Evolutionary conservation across 2,329 filamentous ascomycete species (phyloP), one percentile per base, ranked within the genome.

Genomic region (Helotiales sp.): DNA sequence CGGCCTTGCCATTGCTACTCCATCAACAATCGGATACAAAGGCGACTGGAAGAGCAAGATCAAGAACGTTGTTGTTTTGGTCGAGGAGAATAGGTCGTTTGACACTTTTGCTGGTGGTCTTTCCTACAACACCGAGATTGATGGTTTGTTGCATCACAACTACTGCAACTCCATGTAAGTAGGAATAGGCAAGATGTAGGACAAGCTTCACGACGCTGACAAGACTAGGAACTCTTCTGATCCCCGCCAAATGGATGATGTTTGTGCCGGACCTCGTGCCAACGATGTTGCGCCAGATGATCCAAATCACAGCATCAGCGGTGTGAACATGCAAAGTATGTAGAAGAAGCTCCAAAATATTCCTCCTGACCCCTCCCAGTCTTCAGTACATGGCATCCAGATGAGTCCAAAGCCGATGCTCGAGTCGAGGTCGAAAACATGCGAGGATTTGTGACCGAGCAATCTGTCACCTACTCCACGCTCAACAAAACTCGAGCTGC

Each of bases 1-100:
- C 27, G 56, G 63, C 27, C 36, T 63, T 42, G 61, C 54, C n/a
- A 52, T 67, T 17, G 66, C 66, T 29, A 54, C 58, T 58, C 19
- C 59, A 57, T 38, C 58, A 52, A 25, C 57, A 58, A 47, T 62
- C 38, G 44, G 33, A 3, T 44, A 54, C 49, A 61, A 66, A 8
- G 59, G 56, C 13, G 52, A 48, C 15, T 69, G 66, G 65, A 72
- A 70, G 55, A 66, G 61, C 34, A 75, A 75, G 55, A 79, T 80
- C 67, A 79, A 79, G 67, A 76, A 77, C 62, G 76, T 78, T 5
- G 77, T 80, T 47, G 73, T 79, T 25, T 68, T 80, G 17, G 76
- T 78, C 9, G 70, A 76, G 64, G 75, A 76, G 55, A 76, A 76
- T 60, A 67, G 75, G 25, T 69, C 67, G 10, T 70, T 70, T 44